Conservation (phyloP, 257 asterid genomes). For the Salvia miltiorrhiza region DNA sequence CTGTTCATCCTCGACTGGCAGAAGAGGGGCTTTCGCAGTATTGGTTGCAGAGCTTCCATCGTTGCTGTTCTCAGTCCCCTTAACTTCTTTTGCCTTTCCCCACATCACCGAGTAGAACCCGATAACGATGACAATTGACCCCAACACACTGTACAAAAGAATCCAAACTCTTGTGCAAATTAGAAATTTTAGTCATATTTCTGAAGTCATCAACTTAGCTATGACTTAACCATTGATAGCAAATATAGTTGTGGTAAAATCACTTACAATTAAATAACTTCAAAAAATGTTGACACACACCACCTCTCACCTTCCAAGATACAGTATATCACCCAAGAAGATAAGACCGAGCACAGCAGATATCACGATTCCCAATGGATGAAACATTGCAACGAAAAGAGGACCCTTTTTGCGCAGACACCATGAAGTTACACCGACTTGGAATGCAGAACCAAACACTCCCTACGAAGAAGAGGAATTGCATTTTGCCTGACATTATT, state of each 20-base stretch:
- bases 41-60: slow-evolving; percentile 29
- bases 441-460: slow-evolving; percentile 81
- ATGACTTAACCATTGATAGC: neutral
- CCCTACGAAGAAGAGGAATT: slow-evolving; percentile 38
- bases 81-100: slow-evolving; percentile 72
- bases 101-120: slow-evolving; percentile 96
- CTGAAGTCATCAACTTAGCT: neutral
- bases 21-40: slow-evolving; percentile 43
- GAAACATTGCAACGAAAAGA: slow-evolving; percentile 79
- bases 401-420: slow-evolving; percentile 76
- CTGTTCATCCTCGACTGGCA: slow-evolving; percentile 36
- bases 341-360: slow-evolving; percentile 57
- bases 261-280: neutral
- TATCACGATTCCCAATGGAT: slow-evolving; percentile 74
- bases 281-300: slow-evolving; percentile 5
- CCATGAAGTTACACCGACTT: slow-evolving; percentile 70
- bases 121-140: slow-evolving; percentile 61
- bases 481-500: neutral
- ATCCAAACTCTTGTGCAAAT: neutral
- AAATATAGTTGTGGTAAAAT: too few species aligned
- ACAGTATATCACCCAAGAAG: slow-evolving; percentile 58
- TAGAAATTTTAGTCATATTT: neutral
- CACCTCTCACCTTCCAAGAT: slow-evolving; percentile 83
- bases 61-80: slow-evolving; percentile 25
- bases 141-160: slow-evolving; percentile 55